A percentile compares a stretch with the other conserved stretches of the same genome.
These are phyloP conservation scores for Poterioochromonas sp. DNA, from an alignment of 352 stramenopile species.

Conservation along the genomic window DNA sequence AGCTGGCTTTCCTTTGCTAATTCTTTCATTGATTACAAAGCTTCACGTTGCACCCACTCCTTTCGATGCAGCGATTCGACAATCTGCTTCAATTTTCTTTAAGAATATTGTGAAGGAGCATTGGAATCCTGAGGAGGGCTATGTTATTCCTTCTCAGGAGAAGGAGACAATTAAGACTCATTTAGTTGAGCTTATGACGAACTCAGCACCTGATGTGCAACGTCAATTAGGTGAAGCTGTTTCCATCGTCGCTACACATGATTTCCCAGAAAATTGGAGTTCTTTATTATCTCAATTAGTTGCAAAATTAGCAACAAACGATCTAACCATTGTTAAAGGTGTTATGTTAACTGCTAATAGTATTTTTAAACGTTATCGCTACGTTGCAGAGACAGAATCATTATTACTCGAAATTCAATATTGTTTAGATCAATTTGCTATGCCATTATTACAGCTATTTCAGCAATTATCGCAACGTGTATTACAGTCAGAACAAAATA, in stretches of 20 bases:
- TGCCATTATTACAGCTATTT: not conserved
- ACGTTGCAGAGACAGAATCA: conserved; percentile 87
- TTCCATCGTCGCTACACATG: conserved; percentile 86
- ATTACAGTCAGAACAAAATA: not conserved
- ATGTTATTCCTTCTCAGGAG: conserved; percentile 62
- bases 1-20: conserved; percentile 43
- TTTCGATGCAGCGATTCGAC: conserved; percentile 43
- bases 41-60: conserved; percentile 34
- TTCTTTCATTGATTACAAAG: conserved; percentile 44
- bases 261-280: conserved; percentile 94
- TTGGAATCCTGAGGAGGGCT: conserved; percentile 71
- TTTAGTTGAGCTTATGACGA: conserved; percentile 97
- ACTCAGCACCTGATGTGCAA: conserved; percentile 65
- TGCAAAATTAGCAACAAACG: conserved; percentile 70
- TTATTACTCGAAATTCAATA: conserved; percentile 90
- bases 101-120: conserved; percentile 97
- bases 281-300: conserved; percentile 86
- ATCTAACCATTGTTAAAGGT: conserved; percentile 82
- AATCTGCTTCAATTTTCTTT: conserved; percentile 59
- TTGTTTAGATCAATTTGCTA: conserved; percentile 72
- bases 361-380: conserved; percentile 92
- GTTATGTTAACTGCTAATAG: conserved; percentile 94
- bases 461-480: not conserved
- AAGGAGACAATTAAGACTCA: conserved; percentile 89
- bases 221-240: conserved; percentile 91